Base-by-base conservation (phyloP, 2,329 filamentous ascomycete species). In the Cladosporium sp. region DNA sequence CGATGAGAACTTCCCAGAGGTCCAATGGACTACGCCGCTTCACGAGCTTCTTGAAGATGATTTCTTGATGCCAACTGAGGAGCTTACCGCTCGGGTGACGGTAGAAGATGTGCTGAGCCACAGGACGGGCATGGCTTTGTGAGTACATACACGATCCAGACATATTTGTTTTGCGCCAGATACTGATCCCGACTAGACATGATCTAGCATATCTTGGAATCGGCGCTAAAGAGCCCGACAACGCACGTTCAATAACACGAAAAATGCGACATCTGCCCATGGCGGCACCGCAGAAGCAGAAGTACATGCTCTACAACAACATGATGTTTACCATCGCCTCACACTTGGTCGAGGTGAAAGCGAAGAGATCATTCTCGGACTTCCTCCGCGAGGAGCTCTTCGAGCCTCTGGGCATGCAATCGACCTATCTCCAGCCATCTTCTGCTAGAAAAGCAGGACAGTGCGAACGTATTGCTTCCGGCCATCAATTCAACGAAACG, bases 91-190 rank as follows among this genome's bases (percentile, higher is more conserved):
- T 22, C 75, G 80, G 60, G 67, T 83, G 40, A 85, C 80, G 0
- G 67, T 85, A 6, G 79, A 84, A 58, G 83, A 86, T 58, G 76
- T 80, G 2, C 72, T 82, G 0, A 76, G 76, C 51, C 82, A 85
- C 64, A 74, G 81, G 4, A 80, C 77, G 0, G 82, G 82, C 9
- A 72, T 82, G 60, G 72, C 81, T 1, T 62, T 72, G 38, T 79
- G 78, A 66, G 77, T 80, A 61, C 51, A 66, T 12, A n/a, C 9
- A n/a, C 14, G 7, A 17, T 20, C 15, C 15, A 3, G 19, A n/a
- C 12, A 45, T 19, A 43, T 59, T 55, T 30, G 2, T 17, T 43
- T 22, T n/a, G 15, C 6, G 15, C 38, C 38, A 15, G 12, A n/a
- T 22, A 4, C 28, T 50, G n/a, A 50, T 28, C 17, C 9, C n/a